Base-by-base conservation (phyloP, 306 rosid species). In the Echinosophora koreensis region DNA sequence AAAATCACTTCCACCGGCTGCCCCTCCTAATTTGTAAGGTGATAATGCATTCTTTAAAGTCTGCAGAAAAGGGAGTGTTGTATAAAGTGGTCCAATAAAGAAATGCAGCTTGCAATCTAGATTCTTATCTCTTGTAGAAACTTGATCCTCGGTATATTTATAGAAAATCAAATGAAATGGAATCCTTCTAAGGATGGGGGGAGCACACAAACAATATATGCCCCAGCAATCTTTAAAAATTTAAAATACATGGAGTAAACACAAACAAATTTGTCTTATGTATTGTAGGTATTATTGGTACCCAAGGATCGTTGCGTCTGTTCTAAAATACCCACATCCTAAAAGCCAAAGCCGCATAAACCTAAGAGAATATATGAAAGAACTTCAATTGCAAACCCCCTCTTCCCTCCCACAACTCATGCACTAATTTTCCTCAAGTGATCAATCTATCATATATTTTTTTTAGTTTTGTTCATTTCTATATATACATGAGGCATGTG, bases 1-100 rank as follows among this genome's bases (percentile, higher is more conserved):
- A 88, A 92, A 92, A 88, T 92, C 97, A 77, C 97, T 92, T 81
- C 97, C 97, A 50, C 97, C 97, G 3, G 97, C 89, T 63, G 97
- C 97, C 66, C 97, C 97, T 77, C 97, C 97, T 83, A 92, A 81
- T 86, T 92, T 92, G 76, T 90, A 92, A 5, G 97, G 97, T 8
- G 97, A 92, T 60, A 92, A 68, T 22, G 97, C 97, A 83, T 92
- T 92, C 79, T 88, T 90, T 77, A 92, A 85, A 77, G 97, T 90
- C 97, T 92, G 87, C 15, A 51, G 62, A 66, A 27, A 76, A 37
- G 69, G 27, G 56, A 14, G 55, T 47, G 41, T 58, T 10, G 15
- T 17, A 57, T 28, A 49, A 62, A 62, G 57, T 73, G 55, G 27
- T 30, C n/a, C 63, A 62, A 12, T 59, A 32, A 59, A 62, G 42